Conservation (phyloP, 75 land plant genomes). For the Ceratopteris richardii region DNA sequence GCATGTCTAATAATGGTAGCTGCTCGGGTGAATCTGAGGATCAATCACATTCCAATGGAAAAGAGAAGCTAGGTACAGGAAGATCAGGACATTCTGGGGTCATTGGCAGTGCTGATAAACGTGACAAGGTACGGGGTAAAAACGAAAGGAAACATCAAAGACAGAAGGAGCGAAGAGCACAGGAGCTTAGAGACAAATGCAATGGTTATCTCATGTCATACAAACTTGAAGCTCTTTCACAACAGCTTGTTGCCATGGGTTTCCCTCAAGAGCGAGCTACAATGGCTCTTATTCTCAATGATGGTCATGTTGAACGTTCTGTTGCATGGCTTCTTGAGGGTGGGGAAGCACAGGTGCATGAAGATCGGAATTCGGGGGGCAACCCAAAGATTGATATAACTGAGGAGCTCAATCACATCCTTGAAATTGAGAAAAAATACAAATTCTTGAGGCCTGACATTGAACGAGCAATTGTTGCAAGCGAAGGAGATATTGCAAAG, state of each 20-base stretch:
- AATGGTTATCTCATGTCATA: slow-evolving; percentile 73
- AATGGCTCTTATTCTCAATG: slow-evolving; percentile 80
- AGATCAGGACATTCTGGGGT: slow-evolving; percentile 50
- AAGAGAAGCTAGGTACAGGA: slow-evolving; percentile 6
- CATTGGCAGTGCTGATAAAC: slow-evolving; percentile 51
- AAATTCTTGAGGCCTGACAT: slow-evolving; percentile 66
- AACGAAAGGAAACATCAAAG: slow-evolving; percentile 93
- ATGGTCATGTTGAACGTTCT: slow-evolving; percentile 73
- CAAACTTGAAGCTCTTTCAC: slow-evolving; percentile 67
- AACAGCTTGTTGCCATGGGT: slow-evolving; percentile 83
- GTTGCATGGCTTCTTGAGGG: slow-evolving; percentile 76
- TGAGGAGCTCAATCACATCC: slow-evolving; percentile 60
- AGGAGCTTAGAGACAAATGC: slow-evolving; percentile 76
- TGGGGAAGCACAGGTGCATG: slow-evolving; percentile 24
- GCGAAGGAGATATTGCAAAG: slow-evolving; percentile 73
- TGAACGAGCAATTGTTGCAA: slow-evolving; percentile 62
- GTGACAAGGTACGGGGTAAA: slow-evolving; percentile 75
- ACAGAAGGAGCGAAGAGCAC: slow-evolving; percentile 81
- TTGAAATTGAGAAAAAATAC: slow-evolving; percentile 46
- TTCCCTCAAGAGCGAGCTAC: slow-evolving; percentile 75
- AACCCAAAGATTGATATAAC: slow-evolving; percentile 73
- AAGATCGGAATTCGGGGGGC: slow-evolving; percentile 19
- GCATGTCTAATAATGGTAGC: slow-evolving; percentile 69
- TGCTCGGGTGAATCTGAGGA: slow-evolving; percentile 85
- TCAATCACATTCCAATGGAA: slow-evolving; percentile 34